Percentiles rank a stretch among this genome's conserved stretches.
Evolutionary conservation across 129 eudicot genomes (phyloP).

Genomic region (Flaveria robusta): DNA sequence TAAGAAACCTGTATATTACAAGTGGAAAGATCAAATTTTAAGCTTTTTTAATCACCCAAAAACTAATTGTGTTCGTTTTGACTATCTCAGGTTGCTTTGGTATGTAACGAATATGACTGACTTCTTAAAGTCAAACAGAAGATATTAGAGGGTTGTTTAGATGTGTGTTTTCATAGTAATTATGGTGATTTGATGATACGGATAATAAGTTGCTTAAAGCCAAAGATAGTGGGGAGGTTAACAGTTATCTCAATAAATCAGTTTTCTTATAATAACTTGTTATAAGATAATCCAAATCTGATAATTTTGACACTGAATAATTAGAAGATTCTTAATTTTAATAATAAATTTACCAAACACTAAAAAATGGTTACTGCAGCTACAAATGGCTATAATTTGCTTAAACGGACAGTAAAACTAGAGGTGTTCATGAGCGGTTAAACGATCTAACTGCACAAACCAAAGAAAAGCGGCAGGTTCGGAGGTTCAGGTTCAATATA

Average conservation of each 20-base stretch:
- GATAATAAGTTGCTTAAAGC: conserved; percentile 1
- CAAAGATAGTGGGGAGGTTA: not conserved
- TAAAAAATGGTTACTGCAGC: not conserved
- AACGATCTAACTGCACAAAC: not conserved
- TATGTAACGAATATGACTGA: not conserved
- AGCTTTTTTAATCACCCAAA: not conserved
- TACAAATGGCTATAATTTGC: not conserved
- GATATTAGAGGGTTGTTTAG: not conserved
- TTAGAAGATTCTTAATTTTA: not conserved
- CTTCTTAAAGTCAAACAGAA: conserved; percentile 14
- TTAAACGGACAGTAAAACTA: not conserved
- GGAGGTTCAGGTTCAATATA: not conserved
- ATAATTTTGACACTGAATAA: not conserved
- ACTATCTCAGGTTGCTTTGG: not conserved
- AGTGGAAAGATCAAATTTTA: not conserved
- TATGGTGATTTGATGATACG: not conserved
- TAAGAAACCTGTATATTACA: conserved; percentile 64
- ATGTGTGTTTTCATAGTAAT: not conserved
- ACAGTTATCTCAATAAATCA: not conserved
- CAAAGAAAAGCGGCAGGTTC: too few relatives aligned
- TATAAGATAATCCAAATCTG: not conserved
- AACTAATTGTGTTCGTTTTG: not conserved
- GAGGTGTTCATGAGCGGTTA: not conserved
- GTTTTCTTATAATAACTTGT: not conserved
- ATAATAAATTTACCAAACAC: not conserved